A percentile compares a stretch with the other conserved stretches of the same genome.
These are phyloP conservation scores for Stenogyne calaminthoides DNA, from an alignment of 305 asterid genomes.

Conservation along the genomic window DNA sequence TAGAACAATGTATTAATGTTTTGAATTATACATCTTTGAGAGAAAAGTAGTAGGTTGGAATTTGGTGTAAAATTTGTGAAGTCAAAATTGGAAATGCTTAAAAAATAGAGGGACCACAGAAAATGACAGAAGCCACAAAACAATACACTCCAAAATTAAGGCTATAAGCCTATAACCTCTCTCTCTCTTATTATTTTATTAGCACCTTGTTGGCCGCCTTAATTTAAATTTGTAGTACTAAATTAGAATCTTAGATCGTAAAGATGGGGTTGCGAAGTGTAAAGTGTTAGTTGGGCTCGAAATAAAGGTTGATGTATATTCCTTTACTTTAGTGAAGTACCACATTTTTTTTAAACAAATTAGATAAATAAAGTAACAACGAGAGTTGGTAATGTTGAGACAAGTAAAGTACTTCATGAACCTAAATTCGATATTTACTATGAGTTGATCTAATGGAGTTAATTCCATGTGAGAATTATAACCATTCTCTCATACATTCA, in stretches of 20 bases:
- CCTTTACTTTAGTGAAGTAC: not conserved
- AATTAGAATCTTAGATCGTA: not conserved
- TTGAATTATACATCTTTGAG: constrained; percentile 1
- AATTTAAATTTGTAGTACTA: not conserved
- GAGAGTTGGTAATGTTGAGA: not conserved
- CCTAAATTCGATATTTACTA: not conserved
- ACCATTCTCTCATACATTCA: no score
- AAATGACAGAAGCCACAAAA: constrained; percentile 17
- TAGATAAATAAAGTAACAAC: not conserved
- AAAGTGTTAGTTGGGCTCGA: constrained; percentile 21
- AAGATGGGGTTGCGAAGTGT: constrained; percentile 1
- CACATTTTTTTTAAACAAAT: not conserved
- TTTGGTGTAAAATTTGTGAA: constrained; percentile 17
- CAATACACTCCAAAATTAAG: not conserved
- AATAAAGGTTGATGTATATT: not conserved
- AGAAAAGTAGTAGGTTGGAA: constrained; percentile 33
- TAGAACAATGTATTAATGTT: not conserved
- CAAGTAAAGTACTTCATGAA: not conserved
- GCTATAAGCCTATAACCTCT: not conserved
- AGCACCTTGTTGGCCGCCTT: not conserved
- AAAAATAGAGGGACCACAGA: not conserved
- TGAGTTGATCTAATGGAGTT: not conserved
- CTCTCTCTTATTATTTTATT: not conserved
- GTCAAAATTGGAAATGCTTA: not conserved
- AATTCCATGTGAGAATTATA: no score